Evolutionary conservation across 805 yeast species (phyloP).

Genomic region (Yarrowia osloensis): DNA sequence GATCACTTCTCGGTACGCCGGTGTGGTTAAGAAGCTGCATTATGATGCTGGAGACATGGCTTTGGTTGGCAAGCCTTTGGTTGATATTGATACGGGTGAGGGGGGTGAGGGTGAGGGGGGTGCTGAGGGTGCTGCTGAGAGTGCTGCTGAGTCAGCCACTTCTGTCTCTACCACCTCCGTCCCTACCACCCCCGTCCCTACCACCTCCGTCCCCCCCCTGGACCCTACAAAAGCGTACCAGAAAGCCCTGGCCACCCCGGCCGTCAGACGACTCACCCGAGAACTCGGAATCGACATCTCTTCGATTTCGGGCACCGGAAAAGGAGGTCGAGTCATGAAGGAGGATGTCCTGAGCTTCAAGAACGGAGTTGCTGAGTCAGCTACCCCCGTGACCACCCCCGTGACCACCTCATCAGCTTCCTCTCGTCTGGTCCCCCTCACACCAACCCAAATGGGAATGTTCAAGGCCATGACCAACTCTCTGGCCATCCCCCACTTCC

Average conservation of each 20-base stretch:
- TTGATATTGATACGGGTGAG: conserved; percentile 41
- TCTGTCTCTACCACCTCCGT: not conserved
- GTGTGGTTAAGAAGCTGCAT: conserved; percentile 41
- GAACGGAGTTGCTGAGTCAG: not conserved
- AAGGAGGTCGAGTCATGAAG: conserved; percentile 42
- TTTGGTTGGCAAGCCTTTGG: conserved; percentile 41
- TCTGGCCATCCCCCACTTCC: conserved; percentile 42
- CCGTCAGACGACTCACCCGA: conserved; percentile 41
- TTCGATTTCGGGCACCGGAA: conserved; percentile 40
- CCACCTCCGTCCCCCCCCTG: not conserved
- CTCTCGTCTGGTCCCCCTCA: conserved; percentile 35
- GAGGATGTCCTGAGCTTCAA: conserved; percentile 39
- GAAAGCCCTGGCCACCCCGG: conserved; percentile 42
- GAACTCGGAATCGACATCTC: conserved; percentile 39
- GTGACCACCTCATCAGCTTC: conserved; percentile 22
- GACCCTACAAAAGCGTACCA: not conserved
- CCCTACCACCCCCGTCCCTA: not conserved
- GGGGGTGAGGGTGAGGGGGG: conserved; percentile 32
- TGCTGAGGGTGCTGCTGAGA: not conserved
- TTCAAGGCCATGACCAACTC: conserved; percentile 43
- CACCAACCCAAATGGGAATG: conserved; percentile 42
- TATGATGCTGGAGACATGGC: conserved; percentile 45
- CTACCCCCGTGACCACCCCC: conserved; percentile 22
- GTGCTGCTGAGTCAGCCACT: conserved; percentile 1
- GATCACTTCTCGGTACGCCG: conserved; percentile 43